phyloP scores from a whole-genome alignment of 1,284 basidiomycete genomes.

The Trametes versicolor region DNA sequence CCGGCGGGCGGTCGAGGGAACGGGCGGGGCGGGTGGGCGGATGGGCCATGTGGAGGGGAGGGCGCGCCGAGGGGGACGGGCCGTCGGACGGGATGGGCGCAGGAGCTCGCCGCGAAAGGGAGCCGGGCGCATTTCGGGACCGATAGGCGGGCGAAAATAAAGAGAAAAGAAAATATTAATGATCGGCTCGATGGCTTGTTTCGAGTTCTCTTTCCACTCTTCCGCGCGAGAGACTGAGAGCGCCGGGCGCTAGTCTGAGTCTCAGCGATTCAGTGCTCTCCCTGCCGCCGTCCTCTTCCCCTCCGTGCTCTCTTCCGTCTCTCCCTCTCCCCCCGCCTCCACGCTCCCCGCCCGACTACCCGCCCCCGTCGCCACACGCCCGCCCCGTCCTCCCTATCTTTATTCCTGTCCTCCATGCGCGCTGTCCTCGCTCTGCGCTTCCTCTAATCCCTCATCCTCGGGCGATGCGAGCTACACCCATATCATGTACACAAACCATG shows the following conservation, averaged over 20 bases:
- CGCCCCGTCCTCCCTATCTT: slow-evolving; percentile 33
- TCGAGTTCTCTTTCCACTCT: slow-evolving; percentile 33
- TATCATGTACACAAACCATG: slow-evolving; percentile 75
- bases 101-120: slow-evolving; percentile 23
- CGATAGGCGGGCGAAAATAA: slow-evolving; percentile 30
- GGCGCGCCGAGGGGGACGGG: background rate
- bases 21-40: background rate
- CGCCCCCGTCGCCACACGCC: slow-evolving; percentile 19
- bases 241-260: slow-evolving; percentile 25
- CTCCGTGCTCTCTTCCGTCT: slow-evolving; percentile 34
- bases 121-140: slow-evolving; percentile 33
- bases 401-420: slow-evolving; percentile 37
- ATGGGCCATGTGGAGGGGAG: background rate
- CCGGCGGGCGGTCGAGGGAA: slow-evolving; percentile 1
- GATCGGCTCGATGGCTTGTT: slow-evolving; percentile 17
- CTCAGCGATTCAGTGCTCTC: slow-evolving; percentile 23
- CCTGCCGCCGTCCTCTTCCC: slow-evolving; percentile 38
- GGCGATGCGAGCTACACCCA: slow-evolving; percentile 61
- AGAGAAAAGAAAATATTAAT: slow-evolving; percentile 11
- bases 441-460: slow-evolving; percentile 42
- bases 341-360: slow-evolving; percentile 22
- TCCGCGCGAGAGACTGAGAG: slow-evolving; percentile 31
- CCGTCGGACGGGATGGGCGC: slow-evolving; percentile 17
- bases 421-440: slow-evolving; percentile 43
- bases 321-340: slow-evolving; percentile 23